Percentiles rank a stretch among this genome's conserved stretches.
Conservation (phyloP, 2,329 filamentous ascomycete genomes). For the Alternaria burnsii region DNA sequence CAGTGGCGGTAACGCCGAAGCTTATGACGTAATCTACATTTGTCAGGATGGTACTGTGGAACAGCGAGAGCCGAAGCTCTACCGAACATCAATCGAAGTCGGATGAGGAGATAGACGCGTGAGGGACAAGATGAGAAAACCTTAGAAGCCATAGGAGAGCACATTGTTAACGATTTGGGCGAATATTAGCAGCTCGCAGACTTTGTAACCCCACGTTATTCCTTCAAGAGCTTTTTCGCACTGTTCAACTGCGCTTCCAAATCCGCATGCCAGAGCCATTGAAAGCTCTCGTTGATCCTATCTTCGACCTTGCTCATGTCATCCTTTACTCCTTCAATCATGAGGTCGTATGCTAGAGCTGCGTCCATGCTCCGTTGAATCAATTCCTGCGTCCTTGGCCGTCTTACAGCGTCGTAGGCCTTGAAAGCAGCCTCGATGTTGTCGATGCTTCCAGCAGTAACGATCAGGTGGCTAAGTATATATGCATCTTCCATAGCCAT, state of each 20-base stretch:
- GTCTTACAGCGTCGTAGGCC: slow-evolving; percentile 48
- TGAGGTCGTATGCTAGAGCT: slow-evolving; percentile 33
- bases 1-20: slow-evolving; percentile 1
- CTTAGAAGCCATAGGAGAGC: neutral
- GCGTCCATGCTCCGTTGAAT: slow-evolving; percentile 38
- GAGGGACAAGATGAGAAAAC: neutral
- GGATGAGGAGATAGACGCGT: neutral
- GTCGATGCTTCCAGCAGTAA: slow-evolving; percentile 5
- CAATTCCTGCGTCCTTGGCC: slow-evolving; percentile 50
- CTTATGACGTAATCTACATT: slow-evolving; percentile 4
- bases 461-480: slow-evolving; percentile 51
- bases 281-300: slow-evolving; percentile 25
- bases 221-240: slow-evolving; percentile 23
- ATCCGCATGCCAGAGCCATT: slow-evolving; percentile 43
- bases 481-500: slow-evolving; percentile 64
- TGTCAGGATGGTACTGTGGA: neutral
- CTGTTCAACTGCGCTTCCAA: slow-evolving; percentile 31
- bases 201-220: neutral
- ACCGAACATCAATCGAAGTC: neutral
- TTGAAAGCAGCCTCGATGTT: slow-evolving; percentile 45
- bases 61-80: neutral
- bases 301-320: slow-evolving; percentile 25
- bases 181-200: neutral
- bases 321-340: slow-evolving; percentile 26
- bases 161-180: neutral